Evolutionary conservation across 257 asterid species (phyloP), one percentile per base, ranked within the genome.

Genomic region (Linaria vulgaris): DNA sequence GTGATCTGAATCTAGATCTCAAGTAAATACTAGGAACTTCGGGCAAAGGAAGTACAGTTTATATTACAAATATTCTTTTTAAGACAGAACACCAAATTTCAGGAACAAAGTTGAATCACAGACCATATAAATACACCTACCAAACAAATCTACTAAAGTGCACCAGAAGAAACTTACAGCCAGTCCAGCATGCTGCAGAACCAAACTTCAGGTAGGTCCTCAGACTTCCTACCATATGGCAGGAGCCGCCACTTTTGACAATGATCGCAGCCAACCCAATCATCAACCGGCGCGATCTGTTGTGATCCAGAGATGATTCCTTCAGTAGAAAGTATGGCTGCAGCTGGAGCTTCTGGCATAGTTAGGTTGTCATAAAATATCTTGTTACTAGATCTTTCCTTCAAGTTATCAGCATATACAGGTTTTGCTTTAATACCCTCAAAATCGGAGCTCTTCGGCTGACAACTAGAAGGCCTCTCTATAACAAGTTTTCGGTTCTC

Each of bases 181-280:
- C 99, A 89, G 72, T 83, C 41, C 53, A 69, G 83, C 99, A 92
- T 83, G 82, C 85, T 74, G 85, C 99, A 92, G 23, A 72, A 22
- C 97, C 99, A 92, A 65, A 78, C 79, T 4, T 83, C 91, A 31
- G 95, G 97, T 51, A 87, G 79, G 30, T 82, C 73, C 27, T 78
- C 80, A 30, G 88, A 61, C 72, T 46, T 69, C 46, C 62, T 78
- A 57, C 94, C 95, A 30, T 61, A 72, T 9, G 99, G 96, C 47
- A 91, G 68, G 74, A 84, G 91, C 54, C 95, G 90, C 96, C 97
- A 80, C 46, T 39, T 80, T 71, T 66, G 66, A 73, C 97, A 92
- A 37, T 71, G 77, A 57, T 85, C 97, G 80, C 99, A 88, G 12
- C 58, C 41, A 22, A 91, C 97, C 98, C 98, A 91, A 16, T 83